Evolutionary conservation across 441 rosid species (phyloP).

Genomic region (Viola pubescens): DNA sequence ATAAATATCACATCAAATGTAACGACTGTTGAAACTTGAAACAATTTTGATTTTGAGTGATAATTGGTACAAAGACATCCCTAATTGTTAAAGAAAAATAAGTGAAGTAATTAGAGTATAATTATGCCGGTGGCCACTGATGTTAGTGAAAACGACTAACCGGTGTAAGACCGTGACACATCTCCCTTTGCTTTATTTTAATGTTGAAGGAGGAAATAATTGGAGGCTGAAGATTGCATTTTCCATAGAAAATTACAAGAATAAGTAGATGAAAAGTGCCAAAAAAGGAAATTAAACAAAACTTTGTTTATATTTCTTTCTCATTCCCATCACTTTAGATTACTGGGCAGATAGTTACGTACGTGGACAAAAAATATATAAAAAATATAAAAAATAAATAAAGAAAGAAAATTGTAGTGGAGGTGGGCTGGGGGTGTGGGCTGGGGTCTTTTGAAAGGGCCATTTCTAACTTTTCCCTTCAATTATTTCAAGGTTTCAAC

Average conservation of each 20-base stretch:
- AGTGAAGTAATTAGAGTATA: background rate
- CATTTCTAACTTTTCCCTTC: conserved; percentile 26
- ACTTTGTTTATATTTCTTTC: conserved; percentile 16
- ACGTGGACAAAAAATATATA: conserved; percentile 12
- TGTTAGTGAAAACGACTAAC: conserved; percentile 28
- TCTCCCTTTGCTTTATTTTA: background rate
- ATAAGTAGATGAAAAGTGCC: background rate
- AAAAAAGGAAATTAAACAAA: background rate
- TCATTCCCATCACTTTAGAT: background rate
- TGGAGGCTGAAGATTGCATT: conserved; percentile 21
- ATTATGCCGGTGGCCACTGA: background rate
- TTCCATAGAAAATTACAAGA: conserved; percentile 13
- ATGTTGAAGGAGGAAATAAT: conserved; percentile 16
- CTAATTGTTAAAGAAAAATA: background rate
- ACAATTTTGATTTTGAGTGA: too few relatives aligned
- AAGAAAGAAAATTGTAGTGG: background rate
- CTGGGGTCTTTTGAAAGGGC: conserved; percentile 8
- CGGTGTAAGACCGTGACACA: background rate
- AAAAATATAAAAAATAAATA: background rate
- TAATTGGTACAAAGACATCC: too few relatives aligned
- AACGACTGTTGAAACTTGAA: too few relatives aligned
- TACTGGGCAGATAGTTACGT: conserved; percentile 19
- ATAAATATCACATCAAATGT: too few relatives aligned
- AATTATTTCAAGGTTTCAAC: conserved; percentile 21
- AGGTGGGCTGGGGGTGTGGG: conserved; percentile 11